Base-by-base conservation (phyloP, 2,329 filamentous ascomycete species). In the Scedosporium dehoogii region DNA sequence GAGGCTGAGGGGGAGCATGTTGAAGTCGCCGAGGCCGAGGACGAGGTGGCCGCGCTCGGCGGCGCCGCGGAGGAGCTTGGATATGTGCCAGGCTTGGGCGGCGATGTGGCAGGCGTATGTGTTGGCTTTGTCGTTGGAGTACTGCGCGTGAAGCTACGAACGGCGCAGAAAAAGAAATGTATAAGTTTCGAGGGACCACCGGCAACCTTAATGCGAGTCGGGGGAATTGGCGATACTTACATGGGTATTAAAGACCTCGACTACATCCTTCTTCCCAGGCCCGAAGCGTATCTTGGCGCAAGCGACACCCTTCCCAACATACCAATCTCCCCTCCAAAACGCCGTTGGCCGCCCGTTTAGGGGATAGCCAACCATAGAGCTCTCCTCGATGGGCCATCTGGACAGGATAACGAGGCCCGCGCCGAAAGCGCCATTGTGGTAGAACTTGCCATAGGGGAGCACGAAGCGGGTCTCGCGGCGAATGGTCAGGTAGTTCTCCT, bases 241-340 rank as follows among this genome's bases (percentile, higher is more conserved):
- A 80, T 96, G 93, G 18, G 94, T 97, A 73, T 91, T 93, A 72
- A 97, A 97, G 1, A 97, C 91, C 70, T 97, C 91, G 18, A 91
- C 79, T 10, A 92, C 77, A 67, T 94, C 88, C 64, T 83, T 82
- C 55, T 74, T 72, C 1, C 76, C 81, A 0, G 82, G 77, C 0
- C 90, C 90, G 67, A 89, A 87, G 3, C 89, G 80, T 67, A 97
- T 88, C 65, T 84, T 83, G 2, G 93, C 93, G 70, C 85, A 89
- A 6, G 93, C 94, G 51, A 97, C 86, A 16, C 94, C 94, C 73
- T 97, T 97, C 0, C 94, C 94, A 9, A 97, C 92, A 71, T 87
- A 97, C 91, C 93, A 97, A 74, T 97, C 93, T 10, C 94, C 94
- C 64, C 93, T 82, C 76, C 89, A 97, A 75, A 97, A 96, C 4